Conservation (phyloP, 2,329 filamentous ascomycete species). For the Stenocarpella maydis region DNA sequence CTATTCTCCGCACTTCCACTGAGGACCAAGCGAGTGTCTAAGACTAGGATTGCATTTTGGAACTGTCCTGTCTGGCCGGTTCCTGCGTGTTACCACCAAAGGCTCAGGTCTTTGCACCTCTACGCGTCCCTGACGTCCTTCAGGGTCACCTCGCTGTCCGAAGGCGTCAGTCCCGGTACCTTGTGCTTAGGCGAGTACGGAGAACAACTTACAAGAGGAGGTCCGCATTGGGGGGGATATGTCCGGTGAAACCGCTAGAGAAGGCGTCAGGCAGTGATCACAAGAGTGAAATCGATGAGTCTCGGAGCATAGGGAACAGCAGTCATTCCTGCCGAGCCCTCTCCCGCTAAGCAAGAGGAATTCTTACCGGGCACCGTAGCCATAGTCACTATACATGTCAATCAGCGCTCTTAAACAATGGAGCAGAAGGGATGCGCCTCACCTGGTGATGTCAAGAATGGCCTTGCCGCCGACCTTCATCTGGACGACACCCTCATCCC, state of each 20-base stretch:
- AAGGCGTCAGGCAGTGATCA: conserved; percentile 37
- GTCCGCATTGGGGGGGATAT: conserved; percentile 78
- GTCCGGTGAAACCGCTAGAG: conserved; percentile 76
- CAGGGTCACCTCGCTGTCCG: conserved; percentile 45
- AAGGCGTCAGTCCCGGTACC: conserved; percentile 35
- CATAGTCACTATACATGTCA: conserved; percentile 61
- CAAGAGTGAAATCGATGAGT: neutral
- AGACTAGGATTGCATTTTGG: neutral
- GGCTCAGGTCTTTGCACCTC: neutral
- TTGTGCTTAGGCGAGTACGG: neutral
- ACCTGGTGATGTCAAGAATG: conserved; percentile 82
- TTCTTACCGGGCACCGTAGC: conserved; percentile 68
- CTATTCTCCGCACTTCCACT: conserved; percentile 3
- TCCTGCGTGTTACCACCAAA: neutral
- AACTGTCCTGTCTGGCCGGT: neutral
- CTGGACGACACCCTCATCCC: conserved; percentile 83
- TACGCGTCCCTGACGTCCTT: conserved; percentile 42
- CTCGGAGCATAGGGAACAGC: neutral
- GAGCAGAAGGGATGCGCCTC: conserved; percentile 44
- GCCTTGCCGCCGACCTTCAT: conserved; percentile 95
- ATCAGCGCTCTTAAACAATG: neutral
- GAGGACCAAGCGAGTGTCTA: conserved; percentile 23
- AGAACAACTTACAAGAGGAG: conserved; percentile 80
- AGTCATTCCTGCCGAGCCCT: neutral
- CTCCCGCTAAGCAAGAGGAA: neutral